phyloP scores from a whole-genome alignment of 176 grass and related monocot species.

The Cocos nucifera region DNA sequence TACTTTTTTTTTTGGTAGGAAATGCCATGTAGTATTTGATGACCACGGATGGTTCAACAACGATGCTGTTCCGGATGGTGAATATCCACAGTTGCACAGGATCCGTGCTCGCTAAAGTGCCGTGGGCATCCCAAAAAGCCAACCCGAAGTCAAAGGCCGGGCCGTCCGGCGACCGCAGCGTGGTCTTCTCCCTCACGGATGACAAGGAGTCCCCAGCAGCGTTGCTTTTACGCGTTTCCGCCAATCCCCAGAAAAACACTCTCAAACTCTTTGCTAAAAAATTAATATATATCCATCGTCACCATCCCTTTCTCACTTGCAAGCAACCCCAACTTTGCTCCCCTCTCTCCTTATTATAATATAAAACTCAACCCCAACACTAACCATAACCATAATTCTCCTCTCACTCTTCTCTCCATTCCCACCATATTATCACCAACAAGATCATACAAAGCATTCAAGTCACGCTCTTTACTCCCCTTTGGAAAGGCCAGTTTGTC shows the following conservation, averaged over 20 bases:
- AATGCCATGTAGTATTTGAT: no score
- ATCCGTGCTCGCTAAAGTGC: background rate
- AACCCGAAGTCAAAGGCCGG: slow-evolving; percentile 22
- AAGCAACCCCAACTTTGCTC: slow-evolving; percentile 20
- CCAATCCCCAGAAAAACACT: slow-evolving; percentile 15
- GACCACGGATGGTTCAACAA: no score
- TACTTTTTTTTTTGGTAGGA: no score
- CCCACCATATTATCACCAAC: no score
- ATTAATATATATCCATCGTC: no score
- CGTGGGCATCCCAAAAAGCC: background rate
- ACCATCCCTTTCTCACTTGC: slow-evolving; percentile 18
- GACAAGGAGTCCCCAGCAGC: background rate
- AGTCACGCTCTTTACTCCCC: no score
- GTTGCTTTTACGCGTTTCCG: slow-evolving; percentile 8
- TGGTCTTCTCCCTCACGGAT: slow-evolving; percentile 4
- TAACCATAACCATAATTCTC: no score
- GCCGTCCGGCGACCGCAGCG: slow-evolving; percentile 26
- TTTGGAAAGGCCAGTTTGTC: no score
- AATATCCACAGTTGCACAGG: background rate
- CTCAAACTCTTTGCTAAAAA: background rate
- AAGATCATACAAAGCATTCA: no score
- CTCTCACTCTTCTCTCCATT: no score
- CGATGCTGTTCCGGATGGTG: no score
- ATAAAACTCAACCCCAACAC: no score
- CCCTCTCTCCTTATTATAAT: slow-evolving; percentile 1